Percentiles rank a stretch among this genome's conserved stretches.
Evolutionary conservation across 192 early-diverging fungal genomes (phyloP).

Genomic region (Pilaira anomala): DNA sequence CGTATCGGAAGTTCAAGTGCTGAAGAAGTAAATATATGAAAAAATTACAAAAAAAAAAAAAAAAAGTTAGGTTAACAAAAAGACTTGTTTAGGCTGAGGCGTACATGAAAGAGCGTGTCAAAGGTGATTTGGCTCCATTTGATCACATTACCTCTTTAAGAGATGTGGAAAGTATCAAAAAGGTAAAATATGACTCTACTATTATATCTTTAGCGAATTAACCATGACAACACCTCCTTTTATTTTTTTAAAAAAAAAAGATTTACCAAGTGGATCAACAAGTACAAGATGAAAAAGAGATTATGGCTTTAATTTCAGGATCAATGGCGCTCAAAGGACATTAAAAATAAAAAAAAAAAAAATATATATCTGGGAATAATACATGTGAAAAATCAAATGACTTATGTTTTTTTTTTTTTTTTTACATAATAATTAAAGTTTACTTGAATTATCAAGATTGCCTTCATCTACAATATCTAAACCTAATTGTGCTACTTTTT

Average conservation of each 20-base stretch:
- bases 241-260: constrained; percentile 21
- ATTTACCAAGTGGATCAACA: constrained; percentile 49
- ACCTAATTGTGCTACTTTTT: constrained; percentile 47
- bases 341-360: neutral
- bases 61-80: neutral
- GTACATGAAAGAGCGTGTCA: constrained; percentile 33
- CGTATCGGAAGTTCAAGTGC: constrained; percentile 42
- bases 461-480: constrained; percentile 61
- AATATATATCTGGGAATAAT: too few relatives aligned
- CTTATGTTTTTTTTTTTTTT: neutral
- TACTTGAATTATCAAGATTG: constrained; percentile 22
- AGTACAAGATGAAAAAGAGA: constrained; percentile 33
- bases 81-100: constrained; percentile 1
- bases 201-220: too few relatives aligned
- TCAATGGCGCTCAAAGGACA: constrained; percentile 51
- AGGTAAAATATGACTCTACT: constrained; percentile 35
- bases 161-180: constrained; percentile 40
- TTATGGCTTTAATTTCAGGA: constrained; percentile 48
- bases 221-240: neutral
- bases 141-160: constrained; percentile 38
- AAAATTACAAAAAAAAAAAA: neutral
- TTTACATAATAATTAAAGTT: too few relatives aligned
- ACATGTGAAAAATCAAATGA: neutral
- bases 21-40: constrained; percentile 25
- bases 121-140: constrained; percentile 43